These are phyloP conservation scores for Trifolium subterraneum DNA, from an alignment of 306 rosid species.

Conservation along the genomic window DNA sequence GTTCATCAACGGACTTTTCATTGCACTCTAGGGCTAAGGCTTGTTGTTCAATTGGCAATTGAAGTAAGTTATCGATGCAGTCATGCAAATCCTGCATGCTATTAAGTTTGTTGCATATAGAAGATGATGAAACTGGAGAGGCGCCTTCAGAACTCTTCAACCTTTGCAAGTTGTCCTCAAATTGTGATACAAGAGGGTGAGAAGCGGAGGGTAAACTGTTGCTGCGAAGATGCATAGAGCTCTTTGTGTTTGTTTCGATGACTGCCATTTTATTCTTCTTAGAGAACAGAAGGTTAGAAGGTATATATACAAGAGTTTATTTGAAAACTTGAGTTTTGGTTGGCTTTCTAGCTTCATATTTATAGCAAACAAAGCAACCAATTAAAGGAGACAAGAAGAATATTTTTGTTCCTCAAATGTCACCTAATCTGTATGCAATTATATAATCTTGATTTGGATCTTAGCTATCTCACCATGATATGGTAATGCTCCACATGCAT, in stretches of 20 bases:
- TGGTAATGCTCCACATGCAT: slow-evolving; percentile 22
- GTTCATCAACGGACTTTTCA: slow-evolving; percentile 22
- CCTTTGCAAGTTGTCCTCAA: slow-evolving; percentile 42
- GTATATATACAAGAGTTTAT: slow-evolving; percentile 12
- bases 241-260: slow-evolving; percentile 30
- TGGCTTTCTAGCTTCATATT: slow-evolving; percentile 27
- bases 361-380: slow-evolving; percentile 23
- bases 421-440: slow-evolving; percentile 23
- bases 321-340: slow-evolving; percentile 27
- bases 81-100: slow-evolving; percentile 48
- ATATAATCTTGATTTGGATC: slow-evolving; percentile 36
- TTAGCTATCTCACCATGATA: background rate
- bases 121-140: slow-evolving; percentile 16
- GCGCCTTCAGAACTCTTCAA: slow-evolving; percentile 40
- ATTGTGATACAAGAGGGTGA: slow-evolving; percentile 43
- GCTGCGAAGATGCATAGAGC: slow-evolving; percentile 38
- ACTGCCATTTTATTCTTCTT: slow-evolving; percentile 42
- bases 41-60: slow-evolving; percentile 37
- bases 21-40: slow-evolving; percentile 35
- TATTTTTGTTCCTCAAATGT: slow-evolving; percentile 22
- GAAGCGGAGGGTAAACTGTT: slow-evolving; percentile 46
- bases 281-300: slow-evolving; percentile 10
- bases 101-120: slow-evolving; percentile 26
- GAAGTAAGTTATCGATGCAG: slow-evolving; percentile 41
- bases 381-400: slow-evolving; percentile 36